Evolutionary conservation across 345 rosid species (phyloP).

Genomic region (Angophora floribunda): DNA sequence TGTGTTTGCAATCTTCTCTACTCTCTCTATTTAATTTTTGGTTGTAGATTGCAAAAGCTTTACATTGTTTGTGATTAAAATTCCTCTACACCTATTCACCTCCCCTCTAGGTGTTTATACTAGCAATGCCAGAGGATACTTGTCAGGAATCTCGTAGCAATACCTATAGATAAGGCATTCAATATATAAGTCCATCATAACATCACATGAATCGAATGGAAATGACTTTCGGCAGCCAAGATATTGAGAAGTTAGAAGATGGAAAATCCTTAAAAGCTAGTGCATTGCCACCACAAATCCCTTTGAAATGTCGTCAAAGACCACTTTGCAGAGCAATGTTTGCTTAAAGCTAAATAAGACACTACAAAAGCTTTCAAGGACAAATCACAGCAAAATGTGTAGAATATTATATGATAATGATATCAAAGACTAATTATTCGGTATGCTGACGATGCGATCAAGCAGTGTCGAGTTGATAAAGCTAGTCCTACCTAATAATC

Average conservation of each 20-base stretch:
- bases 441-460: not conserved
- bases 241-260: not conserved
- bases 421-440: not conserved
- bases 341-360: not conserved
- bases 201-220: not conserved
- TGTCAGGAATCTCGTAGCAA: constrained; percentile 32
- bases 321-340: not conserved
- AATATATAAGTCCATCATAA: not conserved
- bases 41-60: no score
- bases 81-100: no score
- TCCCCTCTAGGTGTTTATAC: no score
- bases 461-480: not conserved
- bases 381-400: not conserved
- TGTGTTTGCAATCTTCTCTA: no score
- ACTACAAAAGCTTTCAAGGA: not conserved
- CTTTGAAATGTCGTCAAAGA: no score
- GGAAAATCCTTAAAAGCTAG: not conserved
- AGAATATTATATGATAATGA: no score
- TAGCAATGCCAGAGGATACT: no score
- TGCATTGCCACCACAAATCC: not conserved
- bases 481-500: not conserved
- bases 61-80: no score
- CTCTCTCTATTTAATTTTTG: no score
- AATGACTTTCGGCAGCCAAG: not conserved
- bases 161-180: constrained; percentile 6